phyloP scores from a whole-genome alignment of 306 rosid species.

The Comarum palustre region DNA sequence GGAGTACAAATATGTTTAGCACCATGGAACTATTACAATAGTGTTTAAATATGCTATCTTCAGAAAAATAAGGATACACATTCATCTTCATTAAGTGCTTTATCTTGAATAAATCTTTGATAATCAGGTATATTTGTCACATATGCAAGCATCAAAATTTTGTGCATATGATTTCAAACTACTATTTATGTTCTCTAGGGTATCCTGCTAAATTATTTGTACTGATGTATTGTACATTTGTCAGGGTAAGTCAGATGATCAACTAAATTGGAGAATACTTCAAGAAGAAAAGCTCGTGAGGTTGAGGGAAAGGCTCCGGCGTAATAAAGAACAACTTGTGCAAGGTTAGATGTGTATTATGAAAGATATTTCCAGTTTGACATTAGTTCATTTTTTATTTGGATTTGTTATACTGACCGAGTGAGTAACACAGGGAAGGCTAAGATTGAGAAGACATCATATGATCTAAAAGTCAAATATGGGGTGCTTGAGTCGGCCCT shows the following conservation, averaged over 20 bases:
- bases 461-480: slow-evolving; percentile 61
- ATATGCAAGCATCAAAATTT: neutral
- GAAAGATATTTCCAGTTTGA: slow-evolving; percentile 9
- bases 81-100: neutral
- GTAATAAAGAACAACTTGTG: slow-evolving; percentile 49
- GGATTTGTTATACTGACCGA: slow-evolving; percentile 27
- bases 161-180: neutral
- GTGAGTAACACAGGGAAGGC: slow-evolving; percentile 58
- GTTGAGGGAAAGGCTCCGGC: slow-evolving; percentile 68
- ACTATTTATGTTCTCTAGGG: slow-evolving; percentile 15
- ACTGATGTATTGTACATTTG: slow-evolving; percentile 23
- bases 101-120: neutral
- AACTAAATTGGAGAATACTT: slow-evolving; percentile 73
- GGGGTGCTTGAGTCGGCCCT: slow-evolving; percentile 70
- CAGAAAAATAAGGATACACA: neutral
- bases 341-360: slow-evolving; percentile 50
- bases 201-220: slow-evolving; percentile 9
- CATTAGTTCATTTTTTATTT: slow-evolving; percentile 15
- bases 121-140: neutral
- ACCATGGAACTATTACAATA: neutral
- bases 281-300: slow-evolving; percentile 72
- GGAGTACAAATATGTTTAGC: neutral
- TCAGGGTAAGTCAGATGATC: slow-evolving; percentile 91
- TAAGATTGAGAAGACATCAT: slow-evolving; percentile 48
- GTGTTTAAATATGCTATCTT: neutral